Base-by-base conservation (phyloP, 441 rosid species). In the Dalechampia spathulata region DNA sequence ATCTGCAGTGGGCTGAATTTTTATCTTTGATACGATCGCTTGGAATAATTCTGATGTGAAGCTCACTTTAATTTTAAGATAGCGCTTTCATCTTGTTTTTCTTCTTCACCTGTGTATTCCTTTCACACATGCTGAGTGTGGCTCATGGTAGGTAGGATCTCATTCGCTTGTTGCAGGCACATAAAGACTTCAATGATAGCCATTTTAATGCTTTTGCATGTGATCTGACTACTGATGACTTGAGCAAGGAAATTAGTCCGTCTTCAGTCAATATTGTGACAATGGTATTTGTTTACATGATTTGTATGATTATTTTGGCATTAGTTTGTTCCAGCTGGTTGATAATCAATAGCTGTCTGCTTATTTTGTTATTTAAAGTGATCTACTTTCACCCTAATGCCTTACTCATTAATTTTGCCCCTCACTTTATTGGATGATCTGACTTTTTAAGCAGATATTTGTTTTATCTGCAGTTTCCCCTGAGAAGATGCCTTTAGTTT, bases 401-500 rank as follows among this genome's bases (percentile, higher is more conserved):
- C 44, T 60, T 51, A 9, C 28, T 52, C n/a, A 23, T 54, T 42
- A 17, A 22, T 56, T 65, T 28, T 50, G 21, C 15, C 22, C 26
- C 39, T 30, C 22, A 19, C 14, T 37, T 65, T 43, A 16, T 49
- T 62, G 64, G 67, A 62, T 69, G 44, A 61, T 75, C 83, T 83
- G 75, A 84, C 87, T 28, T 76, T 75, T 77, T 71, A 79, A 83
- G 83, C 79, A 92, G 96, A 87, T 89, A 66, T 92, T 92, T 75
- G 79, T 88, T 46, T 78, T 92, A 70, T 92, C 99, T 73, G 97
- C 99, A 72, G 88, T 89, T 63, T 86, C 94, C 17, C 97, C 97
- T 30, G 99, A 89, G 78, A 89, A 85, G 82, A 89, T 92, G 99
- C 74, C 86, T 58, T 59, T 76, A 39, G 85, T 84, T 39, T 66